A percentile compares a stretch with the other conserved stretches of the same genome.
Evolutionary conservation across 1,284 basidiomycete genomes (phyloP).

Genomic region (Ustanciosporium gigantosporum): DNA sequence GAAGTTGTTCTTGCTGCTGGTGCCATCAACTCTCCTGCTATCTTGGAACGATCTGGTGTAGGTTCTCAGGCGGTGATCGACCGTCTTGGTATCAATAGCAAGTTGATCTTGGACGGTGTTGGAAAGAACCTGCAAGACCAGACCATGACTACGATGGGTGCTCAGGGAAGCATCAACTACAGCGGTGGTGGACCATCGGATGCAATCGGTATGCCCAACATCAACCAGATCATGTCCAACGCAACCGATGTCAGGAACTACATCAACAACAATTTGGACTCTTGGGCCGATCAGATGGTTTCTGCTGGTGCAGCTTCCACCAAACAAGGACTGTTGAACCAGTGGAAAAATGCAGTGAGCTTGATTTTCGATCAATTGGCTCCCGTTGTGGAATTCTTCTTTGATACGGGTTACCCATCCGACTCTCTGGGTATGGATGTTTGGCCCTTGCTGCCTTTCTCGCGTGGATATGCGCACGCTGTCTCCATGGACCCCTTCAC

Average conservation of each 20-base stretch:
- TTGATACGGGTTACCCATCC: slow-evolving; percentile 44
- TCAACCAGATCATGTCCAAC: slow-evolving; percentile 38
- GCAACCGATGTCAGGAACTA: slow-evolving; percentile 21
- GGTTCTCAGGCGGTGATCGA: slow-evolving; percentile 67
- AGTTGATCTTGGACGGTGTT: slow-evolving; percentile 58
- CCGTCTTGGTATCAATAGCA: slow-evolving; percentile 40
- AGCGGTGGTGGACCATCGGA: slow-evolving; percentile 43
- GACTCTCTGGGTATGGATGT: slow-evolving; percentile 46
- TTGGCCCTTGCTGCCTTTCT: slow-evolving; percentile 52
- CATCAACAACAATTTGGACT: slow-evolving; percentile 37
- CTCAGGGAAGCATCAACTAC: slow-evolving; percentile 19
- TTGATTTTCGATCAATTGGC: slow-evolving; percentile 40
- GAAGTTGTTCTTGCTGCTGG: slow-evolving; percentile 64
- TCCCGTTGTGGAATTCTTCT: slow-evolving; percentile 47
- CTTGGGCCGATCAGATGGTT: slow-evolving; percentile 40
- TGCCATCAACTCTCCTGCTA: slow-evolving; percentile 62
- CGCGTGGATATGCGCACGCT: slow-evolving; percentile 40
- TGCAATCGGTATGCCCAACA: slow-evolving; percentile 45
- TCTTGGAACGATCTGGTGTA: slow-evolving; percentile 64
- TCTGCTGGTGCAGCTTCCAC: slow-evolving; percentile 38
- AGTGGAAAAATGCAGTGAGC: slow-evolving; percentile 32
- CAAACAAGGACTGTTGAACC: slow-evolving; percentile 24
- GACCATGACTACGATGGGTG: slow-evolving; percentile 57
- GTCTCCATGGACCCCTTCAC: slow-evolving; percentile 24
- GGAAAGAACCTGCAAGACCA: slow-evolving; percentile 63